phyloP scores from a whole-genome alignment of 176 grass and related monocot species.

The Dactylis glomerata region DNA sequence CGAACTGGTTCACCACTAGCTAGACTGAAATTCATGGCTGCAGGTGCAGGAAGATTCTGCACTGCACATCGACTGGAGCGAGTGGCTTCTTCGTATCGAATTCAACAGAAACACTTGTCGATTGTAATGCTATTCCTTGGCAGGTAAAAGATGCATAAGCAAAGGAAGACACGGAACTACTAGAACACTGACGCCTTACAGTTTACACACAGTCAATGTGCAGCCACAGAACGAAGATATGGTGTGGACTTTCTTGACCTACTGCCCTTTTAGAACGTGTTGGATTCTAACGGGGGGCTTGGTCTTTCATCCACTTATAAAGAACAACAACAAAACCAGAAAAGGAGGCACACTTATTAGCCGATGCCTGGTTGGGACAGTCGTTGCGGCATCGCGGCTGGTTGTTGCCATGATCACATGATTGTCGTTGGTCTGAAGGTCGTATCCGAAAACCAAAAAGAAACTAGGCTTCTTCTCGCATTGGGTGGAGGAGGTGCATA shows the following conservation, averaged over 20 bases:
- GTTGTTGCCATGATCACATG: conserved; percentile 11
- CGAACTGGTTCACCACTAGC: not conserved
- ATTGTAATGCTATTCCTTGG: not conserved
- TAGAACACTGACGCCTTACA: not conserved
- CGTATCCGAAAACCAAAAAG: not conserved
- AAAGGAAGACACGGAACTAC: not conserved
- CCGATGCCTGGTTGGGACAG: not conserved
- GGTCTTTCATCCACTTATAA: not conserved
- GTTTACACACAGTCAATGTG: not conserved
- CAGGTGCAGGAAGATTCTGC: conserved; percentile 8
- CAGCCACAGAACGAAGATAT: not conserved
- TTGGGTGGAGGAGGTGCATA: not conserved
- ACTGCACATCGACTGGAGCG: not conserved
- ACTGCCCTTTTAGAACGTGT: not conserved
- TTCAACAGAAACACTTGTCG: not conserved
- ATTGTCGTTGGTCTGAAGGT: not conserved
- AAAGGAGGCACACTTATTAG: not conserved
- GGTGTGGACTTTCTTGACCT: not conserved
- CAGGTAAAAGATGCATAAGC: not conserved
- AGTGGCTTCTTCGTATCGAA: not conserved
- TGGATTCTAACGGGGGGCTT: not conserved
- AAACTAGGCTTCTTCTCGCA: not conserved
- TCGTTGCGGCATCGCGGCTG: not conserved
- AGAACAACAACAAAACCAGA: not conserved
- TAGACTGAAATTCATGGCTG: not conserved